Base-by-base conservation (phyloP, 495 filamentous ascomycete genomes). In the Aspergillus asperescens region DNA sequence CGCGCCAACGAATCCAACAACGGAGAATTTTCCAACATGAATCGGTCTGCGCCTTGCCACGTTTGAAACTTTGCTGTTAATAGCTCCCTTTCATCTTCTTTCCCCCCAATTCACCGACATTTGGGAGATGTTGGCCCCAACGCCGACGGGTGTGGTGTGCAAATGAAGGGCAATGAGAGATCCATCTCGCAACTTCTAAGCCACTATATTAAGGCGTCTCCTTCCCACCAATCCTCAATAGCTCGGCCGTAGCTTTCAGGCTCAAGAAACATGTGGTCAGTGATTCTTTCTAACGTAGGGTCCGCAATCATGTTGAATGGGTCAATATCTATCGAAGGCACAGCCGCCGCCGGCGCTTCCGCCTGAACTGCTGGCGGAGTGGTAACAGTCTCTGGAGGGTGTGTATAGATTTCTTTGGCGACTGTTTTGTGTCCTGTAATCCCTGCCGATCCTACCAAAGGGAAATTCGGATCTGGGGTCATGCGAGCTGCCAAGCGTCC, bases 351-450 rank as follows among this genome's bases (percentile, higher is more conserved):
- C 1, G 42, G 42, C 18, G 34, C 40, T 22, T 46, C 42, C 3
- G 28, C 23, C 13, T 47, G 22, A 24, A 47, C 32, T 31, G 32
- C 55, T 39, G 58, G 48, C 12, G 55, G 54, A 18, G 61, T 62
- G 20, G 63, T 60, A 3, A 58, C 48, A 15, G 62, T 60, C 40
- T 70, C 67, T 4, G 67, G 65, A 2, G 67, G 67, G 44, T 68
- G 66, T 15, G 62, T 63, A 9, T 64, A 65, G 41, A 66, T 61
- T 27, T 70, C 67, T 24, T 52, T 41, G 0, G 61, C 65, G 4
- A 70, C 67, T 2, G 67, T 65, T 25, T 61, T 64, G 41, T 70
- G 67, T 5, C 65, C 67, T 38, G 67, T 64, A 5, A 70, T 68
- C 0, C 67, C 67, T 27, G 65, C 67, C 0, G 67, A 70, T 27